Conservation (phyloP, 768 basidiomycete genomes). For the Auricularia sp. region DNA sequence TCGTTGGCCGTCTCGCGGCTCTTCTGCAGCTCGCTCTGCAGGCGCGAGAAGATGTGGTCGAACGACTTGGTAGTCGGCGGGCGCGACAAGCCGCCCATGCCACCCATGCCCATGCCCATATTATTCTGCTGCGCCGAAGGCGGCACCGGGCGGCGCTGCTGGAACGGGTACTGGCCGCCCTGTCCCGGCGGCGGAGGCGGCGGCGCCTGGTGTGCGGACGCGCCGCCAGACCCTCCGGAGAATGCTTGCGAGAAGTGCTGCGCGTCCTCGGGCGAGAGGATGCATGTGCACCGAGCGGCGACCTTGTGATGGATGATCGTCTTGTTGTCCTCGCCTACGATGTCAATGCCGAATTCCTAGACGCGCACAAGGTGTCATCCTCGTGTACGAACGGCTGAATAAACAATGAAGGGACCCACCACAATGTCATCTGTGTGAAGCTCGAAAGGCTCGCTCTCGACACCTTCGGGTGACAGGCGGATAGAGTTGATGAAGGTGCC, state of each 20-base stretch:
- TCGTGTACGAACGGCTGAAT: too few relatives aligned
- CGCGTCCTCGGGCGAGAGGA: conserved; percentile 79
- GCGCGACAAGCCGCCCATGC: conserved; percentile 56
- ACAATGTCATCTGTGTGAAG: conserved; percentile 93
- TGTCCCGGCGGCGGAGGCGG: conserved; percentile 39
- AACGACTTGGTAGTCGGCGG: conserved; percentile 36
- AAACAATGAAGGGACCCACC: conserved; percentile 46
- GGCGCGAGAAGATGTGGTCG: conserved; percentile 78
- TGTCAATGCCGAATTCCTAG: conserved; percentile 98
- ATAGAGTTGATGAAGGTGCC: conserved; percentile 98
- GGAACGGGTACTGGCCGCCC: conserved; percentile 15
- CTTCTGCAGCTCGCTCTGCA: conserved; percentile 90
- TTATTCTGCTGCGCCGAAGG: too few relatives aligned
- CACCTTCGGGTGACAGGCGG: conserved; percentile 76
- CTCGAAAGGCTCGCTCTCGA: conserved; percentile 87
- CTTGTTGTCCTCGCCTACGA: conserved; percentile 96
- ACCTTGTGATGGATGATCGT: conserved; percentile 98
- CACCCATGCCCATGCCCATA: conserved; percentile 27
- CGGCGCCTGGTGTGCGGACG: conserved; percentile 37
- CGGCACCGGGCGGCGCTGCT: too few relatives aligned
- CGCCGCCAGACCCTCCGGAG: too few relatives aligned
- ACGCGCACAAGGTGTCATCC: not conserved
- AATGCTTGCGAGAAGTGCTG: conserved; percentile 12
- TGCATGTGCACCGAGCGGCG: conserved; percentile 83
- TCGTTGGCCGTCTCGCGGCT: conserved; percentile 89